Evolutionary conservation across 345 rosid species (phyloP), one percentile per base, ranked within the genome.

Genomic region (Eucalyptus marginata): DNA sequence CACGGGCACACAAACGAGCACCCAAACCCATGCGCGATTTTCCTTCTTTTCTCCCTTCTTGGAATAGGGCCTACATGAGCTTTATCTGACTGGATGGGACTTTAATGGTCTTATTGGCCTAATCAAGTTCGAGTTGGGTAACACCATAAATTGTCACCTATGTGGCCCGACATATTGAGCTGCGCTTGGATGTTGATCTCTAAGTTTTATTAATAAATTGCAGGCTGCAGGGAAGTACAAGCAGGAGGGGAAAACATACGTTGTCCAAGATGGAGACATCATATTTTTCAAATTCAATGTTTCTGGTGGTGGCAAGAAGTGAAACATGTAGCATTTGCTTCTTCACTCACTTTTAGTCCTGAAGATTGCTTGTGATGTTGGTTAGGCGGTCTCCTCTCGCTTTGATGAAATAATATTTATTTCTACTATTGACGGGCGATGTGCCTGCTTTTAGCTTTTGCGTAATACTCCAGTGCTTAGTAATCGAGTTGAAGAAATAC

Each of bases 271-370:
- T 49, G 99, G 97, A 79, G 99, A 98, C 93, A 47, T 97, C 44
- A 97, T 98, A 90, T 96, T 95, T 92, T 98, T 98, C 95, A 98
- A 98, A 96, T 98, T 98, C 91, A 98, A 98, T 66, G 99, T 97
- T 59, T 97, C 99, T 4, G 96, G 99, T 24, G 99, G 99, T 81
- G 99, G 99, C 64, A 98, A 98, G 96, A 98, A 98, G 93, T 96
- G 96, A 95, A 92, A 52, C 43, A n/a, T 51, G 56, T 33, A 10
- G 46, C 87, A 87, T 87, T 76, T 76, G 29, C 47, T 76, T 36
- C 83, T 76, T 11, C 83, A 11, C 83, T 20, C 83, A 12, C 24
- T 12, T 76, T 76, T 13, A 40, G 83, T 40, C 15, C 27, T 76
- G 83, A 76, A 40, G 47, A 76, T 24, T 76, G 29, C 83, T 76